Conservation (phyloP, 495 filamentous ascomycete genomes). For the Lepraria neglecta region DNA sequence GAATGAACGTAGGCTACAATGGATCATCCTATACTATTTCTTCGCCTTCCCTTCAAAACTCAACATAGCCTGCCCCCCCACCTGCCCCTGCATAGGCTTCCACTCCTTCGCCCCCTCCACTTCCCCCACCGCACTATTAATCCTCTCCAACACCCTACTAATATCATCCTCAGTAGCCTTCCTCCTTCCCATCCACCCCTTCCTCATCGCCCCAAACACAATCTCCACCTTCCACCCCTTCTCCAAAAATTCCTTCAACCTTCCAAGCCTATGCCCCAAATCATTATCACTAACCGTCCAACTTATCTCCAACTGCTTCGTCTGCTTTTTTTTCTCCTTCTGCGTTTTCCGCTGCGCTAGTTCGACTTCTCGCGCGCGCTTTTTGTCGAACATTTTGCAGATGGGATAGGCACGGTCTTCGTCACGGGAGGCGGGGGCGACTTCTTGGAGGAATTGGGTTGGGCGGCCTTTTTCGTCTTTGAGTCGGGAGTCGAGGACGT, state of each 20-base stretch:
- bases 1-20: neutral
- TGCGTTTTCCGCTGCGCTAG: constrained; percentile 36
- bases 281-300: constrained; percentile 73
- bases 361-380: constrained; percentile 38
- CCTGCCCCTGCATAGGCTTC: constrained; percentile 19
- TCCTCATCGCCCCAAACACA: constrained; percentile 46
- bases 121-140: constrained; percentile 18
- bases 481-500: constrained; percentile 46
- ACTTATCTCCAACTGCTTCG: constrained; percentile 75
- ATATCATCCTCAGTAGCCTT: constrained; percentile 22
- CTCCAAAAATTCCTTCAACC: constrained; percentile 54
- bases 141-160: constrained; percentile 16
- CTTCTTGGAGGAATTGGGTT: constrained; percentile 51
- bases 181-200: constrained; percentile 30
- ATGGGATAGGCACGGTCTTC: constrained; percentile 41
- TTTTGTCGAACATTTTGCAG: constrained; percentile 59
- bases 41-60: constrained; percentile 25
- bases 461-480: constrained; percentile 27
- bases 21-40: constrained; percentile 4
- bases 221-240: constrained; percentile 62
- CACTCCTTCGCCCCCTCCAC: constrained; percentile 27
- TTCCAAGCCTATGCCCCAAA: constrained; percentile 52
- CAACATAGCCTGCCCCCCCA: constrained; percentile 16
- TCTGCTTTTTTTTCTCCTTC: constrained; percentile 29
- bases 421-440: constrained; percentile 36